phyloP scores from a whole-genome alignment of 768 basidiomycete genomes.

The Neoboletus subvelutipes region DNA sequence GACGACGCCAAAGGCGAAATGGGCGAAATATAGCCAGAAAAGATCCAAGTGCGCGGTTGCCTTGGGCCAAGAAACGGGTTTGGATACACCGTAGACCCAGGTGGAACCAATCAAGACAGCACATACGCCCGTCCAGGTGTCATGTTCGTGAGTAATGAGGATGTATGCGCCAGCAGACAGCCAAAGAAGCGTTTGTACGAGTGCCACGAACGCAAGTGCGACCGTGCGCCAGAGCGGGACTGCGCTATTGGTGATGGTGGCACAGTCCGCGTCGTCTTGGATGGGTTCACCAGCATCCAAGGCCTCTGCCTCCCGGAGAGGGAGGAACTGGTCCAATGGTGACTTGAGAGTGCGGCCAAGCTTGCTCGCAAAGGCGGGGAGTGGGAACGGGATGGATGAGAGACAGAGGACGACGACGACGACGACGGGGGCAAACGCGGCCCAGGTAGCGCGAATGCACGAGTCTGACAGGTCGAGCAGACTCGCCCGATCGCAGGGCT shows the following conservation, averaged over 20 bases:
- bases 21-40: conserved; percentile 53
- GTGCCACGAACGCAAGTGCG: conserved; percentile 54
- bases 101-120: conserved; percentile 49
- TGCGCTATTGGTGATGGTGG: neutral
- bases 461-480: conserved; percentile 40
- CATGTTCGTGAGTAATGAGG: conserved; percentile 38
- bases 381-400: conserved; percentile 29
- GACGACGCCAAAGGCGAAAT: conserved; percentile 46
- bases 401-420: conserved; percentile 47
- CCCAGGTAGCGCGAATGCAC: conserved; percentile 54
- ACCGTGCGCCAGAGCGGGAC: conserved; percentile 61
- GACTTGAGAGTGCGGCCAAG: conserved; percentile 18
- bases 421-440: conserved; percentile 46
- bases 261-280: neutral
- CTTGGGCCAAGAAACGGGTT: conserved; percentile 51
- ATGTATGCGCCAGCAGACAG: conserved; percentile 56
- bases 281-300: conserved; percentile 27
- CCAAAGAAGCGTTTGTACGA: conserved; percentile 59
- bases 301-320: conserved; percentile 57
- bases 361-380: conserved; percentile 24
- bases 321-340: conserved; percentile 43
- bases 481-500: conserved; percentile 14
- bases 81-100: conserved; percentile 67
- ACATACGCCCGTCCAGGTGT: conserved; percentile 36
- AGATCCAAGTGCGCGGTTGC: conserved; percentile 65